A percentile compares a stretch with the other conserved stretches of the same genome.
phyloP scores from a whole-genome alignment of 208 protist genomes.

The Trypanosoma vivax region DNA sequence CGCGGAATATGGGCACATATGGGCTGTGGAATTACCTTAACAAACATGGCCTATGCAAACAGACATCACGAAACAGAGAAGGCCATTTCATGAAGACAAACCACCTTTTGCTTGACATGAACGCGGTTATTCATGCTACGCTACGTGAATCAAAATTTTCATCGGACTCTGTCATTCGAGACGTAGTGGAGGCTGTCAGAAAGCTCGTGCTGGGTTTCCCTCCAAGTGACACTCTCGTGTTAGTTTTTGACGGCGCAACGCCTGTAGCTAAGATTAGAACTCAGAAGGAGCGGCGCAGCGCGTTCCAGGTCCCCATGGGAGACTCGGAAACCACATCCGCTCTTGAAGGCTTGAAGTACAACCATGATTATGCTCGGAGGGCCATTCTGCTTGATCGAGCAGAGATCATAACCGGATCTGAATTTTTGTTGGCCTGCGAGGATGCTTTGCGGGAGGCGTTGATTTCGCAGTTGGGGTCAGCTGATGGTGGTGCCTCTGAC shows the following conservation, averaged over 20 bases:
- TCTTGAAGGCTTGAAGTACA: conserved; percentile 25
- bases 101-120: conserved; percentile 85
- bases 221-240: conserved; percentile 33
- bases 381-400: conserved; percentile 38
- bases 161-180: conserved; percentile 28
- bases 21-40: conserved; percentile 74
- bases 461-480: conserved; percentile 4
- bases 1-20: conserved; percentile 54
- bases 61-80: background rate
- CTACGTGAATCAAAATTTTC: conserved; percentile 23
- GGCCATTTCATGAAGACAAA: conserved; percentile 27
- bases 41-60: conserved; percentile 38
- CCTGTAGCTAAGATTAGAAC: conserved; percentile 58
- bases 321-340: background rate
- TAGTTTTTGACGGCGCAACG: conserved; percentile 76
- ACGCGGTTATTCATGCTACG: conserved; percentile 54
- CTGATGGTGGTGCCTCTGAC: background rate
- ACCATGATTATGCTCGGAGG: conserved; percentile 32
- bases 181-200: conserved; percentile 25
- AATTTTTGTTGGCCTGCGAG: conserved; percentile 75
- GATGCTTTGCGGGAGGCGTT: conserved; percentile 22
- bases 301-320: conserved; percentile 5
- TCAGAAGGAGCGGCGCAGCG: conserved; percentile 56
- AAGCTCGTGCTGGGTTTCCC: conserved; percentile 30
- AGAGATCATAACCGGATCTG: conserved; percentile 63